phyloP scores from a whole-genome alignment of 2,329 filamentous ascomycete genomes.

The Diaporthe humulicola region DNA sequence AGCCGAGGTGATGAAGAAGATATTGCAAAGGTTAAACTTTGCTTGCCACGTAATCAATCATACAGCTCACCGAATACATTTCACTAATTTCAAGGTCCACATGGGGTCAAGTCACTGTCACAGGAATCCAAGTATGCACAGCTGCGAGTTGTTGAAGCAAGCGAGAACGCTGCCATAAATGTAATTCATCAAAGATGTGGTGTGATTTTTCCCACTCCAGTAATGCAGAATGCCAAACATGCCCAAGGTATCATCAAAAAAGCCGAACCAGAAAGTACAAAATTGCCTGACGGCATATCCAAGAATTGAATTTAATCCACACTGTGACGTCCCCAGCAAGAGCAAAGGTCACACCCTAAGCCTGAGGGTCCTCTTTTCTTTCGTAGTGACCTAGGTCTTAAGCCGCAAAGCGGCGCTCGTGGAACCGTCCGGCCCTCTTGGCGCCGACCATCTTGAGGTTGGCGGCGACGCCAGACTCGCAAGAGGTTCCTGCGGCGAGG shows the following conservation, averaged over 20 bases:
- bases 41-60: background rate
- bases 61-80: background rate
- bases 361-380: background rate
- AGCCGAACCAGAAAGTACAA: slow-evolving; percentile 18
- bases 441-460: background rate
- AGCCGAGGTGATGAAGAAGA: background rate
- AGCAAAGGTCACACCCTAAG: background rate
- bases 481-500: slow-evolving; percentile 68
- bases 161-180: slow-evolving; percentile 19
- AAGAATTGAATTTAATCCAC: slow-evolving; percentile 25
- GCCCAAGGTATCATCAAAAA: slow-evolving; percentile 30
- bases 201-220: slow-evolving; percentile 18
- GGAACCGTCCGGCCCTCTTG: slow-evolving; percentile 1
- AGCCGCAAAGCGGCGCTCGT: slow-evolving; percentile 1
- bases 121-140: background rate
- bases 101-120: background rate
- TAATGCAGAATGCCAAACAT: slow-evolving; percentile 27
- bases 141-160: background rate
- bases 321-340: slow-evolving; percentile 1
- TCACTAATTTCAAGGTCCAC: background rate
- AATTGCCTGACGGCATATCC: slow-evolving; percentile 3
- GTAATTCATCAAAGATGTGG: slow-evolving; percentile 10
- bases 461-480: slow-evolving; percentile 45
- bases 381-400: background rate
- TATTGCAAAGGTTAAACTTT: background rate